Evolutionary conservation across 2,329 filamentous ascomycete species (phyloP).

Genomic region (Ceratocystis huliohia): DNA sequence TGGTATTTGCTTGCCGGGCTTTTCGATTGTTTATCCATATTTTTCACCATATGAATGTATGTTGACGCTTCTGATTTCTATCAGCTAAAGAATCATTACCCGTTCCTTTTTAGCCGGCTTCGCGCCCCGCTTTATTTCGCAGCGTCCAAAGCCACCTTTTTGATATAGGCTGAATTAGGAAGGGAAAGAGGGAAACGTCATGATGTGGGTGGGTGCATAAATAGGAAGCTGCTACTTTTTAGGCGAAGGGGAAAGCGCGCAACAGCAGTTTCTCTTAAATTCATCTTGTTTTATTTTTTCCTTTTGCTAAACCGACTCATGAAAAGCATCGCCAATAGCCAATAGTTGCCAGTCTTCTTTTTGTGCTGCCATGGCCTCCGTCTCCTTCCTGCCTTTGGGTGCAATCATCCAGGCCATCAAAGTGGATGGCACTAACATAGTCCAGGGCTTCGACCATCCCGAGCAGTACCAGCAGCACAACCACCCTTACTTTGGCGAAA

Average conservation of each 20-base stretch:
- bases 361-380: constrained; percentile 29
- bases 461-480: constrained; percentile 66
- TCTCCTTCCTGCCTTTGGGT: constrained; percentile 60
- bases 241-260: no score
- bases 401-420: constrained; percentile 72
- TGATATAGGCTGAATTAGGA: background rate
- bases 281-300: no score
- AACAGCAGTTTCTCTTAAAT: no score
- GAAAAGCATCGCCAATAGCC: no score
- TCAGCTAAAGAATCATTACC: no score
- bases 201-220: background rate
- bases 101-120: no score
- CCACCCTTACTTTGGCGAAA: constrained; percentile 76
- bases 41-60: background rate
- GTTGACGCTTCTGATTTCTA: no score
- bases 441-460: constrained; percentile 68
- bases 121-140: background rate
- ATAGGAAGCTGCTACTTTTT: background rate
- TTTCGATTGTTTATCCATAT: background rate
- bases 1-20: background rate
- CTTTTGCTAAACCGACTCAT: no score
- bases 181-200: background rate
- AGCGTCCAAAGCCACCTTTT: no score
- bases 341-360: no score
- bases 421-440: constrained; percentile 70